Evolutionary conservation across 169 alveolate genomes (phyloP).

Genomic region (Plasmodium gaboni): DNA sequence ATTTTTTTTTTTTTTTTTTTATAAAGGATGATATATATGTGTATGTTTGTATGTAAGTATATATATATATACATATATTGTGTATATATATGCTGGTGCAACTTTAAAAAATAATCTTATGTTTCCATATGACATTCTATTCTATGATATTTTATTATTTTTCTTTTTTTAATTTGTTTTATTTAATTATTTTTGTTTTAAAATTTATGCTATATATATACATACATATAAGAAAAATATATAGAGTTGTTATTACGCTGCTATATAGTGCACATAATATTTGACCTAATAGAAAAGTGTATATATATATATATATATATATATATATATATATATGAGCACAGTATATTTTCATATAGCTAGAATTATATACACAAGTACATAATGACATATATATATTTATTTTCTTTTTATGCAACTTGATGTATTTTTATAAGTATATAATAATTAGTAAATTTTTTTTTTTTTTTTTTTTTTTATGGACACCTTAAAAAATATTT

Average conservation of each 20-base stretch:
- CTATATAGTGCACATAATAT: slow-evolving; percentile 68
- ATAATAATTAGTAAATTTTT: no score
- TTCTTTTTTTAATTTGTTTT: background rate
- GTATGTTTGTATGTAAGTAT: background rate
- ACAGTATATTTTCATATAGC: background rate
- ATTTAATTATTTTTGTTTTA: slow-evolving; percentile 11
- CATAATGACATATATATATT: no score
- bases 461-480: no score
- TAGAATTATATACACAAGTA: no score
- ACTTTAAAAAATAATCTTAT: slow-evolving; percentile 11
- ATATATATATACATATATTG: background rate
- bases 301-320: no score
- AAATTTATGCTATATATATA: slow-evolving; percentile 8
- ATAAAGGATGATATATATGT: no score
- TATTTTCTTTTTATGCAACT: no score
- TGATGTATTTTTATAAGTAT: no score
- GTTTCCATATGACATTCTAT: slow-evolving; percentile 11
- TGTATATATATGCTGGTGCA: slow-evolving; percentile 15
- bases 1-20: slow-evolving; percentile 26
- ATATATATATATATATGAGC: background rate
- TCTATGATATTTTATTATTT: slow-evolving; percentile 12
- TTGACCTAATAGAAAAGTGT: no score
- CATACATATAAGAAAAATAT: no score
- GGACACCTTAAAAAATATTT: no score
- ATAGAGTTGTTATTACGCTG: slow-evolving; percentile 50